phyloP scores from a whole-genome alignment of 2,329 filamentous ascomycete genomes.

The Orbilia brochopaga region DNA sequence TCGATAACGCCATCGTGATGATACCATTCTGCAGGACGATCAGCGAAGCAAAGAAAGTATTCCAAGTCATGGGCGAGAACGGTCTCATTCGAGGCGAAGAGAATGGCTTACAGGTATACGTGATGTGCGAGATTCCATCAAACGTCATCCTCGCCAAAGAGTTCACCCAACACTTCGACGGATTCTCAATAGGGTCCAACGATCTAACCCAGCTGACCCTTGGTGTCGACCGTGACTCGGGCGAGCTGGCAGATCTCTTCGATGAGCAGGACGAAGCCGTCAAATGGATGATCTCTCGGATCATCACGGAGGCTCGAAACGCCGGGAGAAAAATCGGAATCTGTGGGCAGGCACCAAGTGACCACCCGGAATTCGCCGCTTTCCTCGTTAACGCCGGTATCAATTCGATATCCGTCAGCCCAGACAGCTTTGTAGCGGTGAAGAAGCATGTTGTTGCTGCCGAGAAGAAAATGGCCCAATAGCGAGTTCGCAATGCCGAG shows the following conservation, averaged over 20 bases:
- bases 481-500: too few relatives aligned
- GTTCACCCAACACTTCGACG: slow-evolving; percentile 59
- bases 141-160: slow-evolving; percentile 58
- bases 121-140: slow-evolving; percentile 60
- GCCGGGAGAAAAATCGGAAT: slow-evolving; percentile 58
- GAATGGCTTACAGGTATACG: slow-evolving; percentile 58
- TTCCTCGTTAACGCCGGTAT: slow-evolving; percentile 58
- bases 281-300: slow-evolving; percentile 58
- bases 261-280: slow-evolving; percentile 59
- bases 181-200: slow-evolving; percentile 60
- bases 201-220: slow-evolving; percentile 59
- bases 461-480: slow-evolving; percentile 36
- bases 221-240: slow-evolving; percentile 58
- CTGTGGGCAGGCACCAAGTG: slow-evolving; percentile 59
- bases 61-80: slow-evolving; percentile 58
- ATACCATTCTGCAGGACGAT: slow-evolving; percentile 59
- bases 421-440: slow-evolving; percentile 58
- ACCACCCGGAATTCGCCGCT: slow-evolving; percentile 58
- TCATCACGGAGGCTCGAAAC: slow-evolving; percentile 56
- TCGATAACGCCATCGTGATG: slow-evolving; percentile 58
- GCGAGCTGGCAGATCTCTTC: slow-evolving; percentile 58
- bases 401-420: slow-evolving; percentile 59
- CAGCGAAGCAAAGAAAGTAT: slow-evolving; percentile 57
- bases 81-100: slow-evolving; percentile 57
- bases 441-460: slow-evolving; percentile 56